Conservation (phyloP, 83 land plant species). For the Diphasiastrum complanatum region DNA sequence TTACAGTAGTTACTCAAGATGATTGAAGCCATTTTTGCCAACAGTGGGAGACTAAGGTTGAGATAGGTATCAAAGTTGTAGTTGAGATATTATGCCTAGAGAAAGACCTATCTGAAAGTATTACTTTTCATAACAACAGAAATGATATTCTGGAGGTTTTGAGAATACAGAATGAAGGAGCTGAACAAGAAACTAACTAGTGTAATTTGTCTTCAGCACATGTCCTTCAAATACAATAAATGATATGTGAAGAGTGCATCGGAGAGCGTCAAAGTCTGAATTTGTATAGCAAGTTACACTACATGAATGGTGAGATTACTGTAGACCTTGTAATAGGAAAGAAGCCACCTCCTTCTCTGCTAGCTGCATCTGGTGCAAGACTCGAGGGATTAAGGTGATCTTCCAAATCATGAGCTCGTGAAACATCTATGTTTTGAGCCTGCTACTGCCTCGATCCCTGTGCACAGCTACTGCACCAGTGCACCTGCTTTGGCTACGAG, state of each 20-base stretch:
- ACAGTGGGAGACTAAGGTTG: slow-evolving; percentile 60
- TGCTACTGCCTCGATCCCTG: no score
- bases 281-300: slow-evolving; percentile 66
- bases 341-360: slow-evolving; percentile 74
- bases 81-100: slow-evolving; percentile 23
- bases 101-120: slow-evolving; percentile 28
- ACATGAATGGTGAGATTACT: slow-evolving; percentile 58
- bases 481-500: no score
- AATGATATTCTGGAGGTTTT: not conserved
- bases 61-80: slow-evolving; percentile 50
- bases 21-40: slow-evolving; percentile 79
- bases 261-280: slow-evolving; percentile 82
- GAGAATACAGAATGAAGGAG: not conserved
- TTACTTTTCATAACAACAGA: slow-evolving; percentile 27
- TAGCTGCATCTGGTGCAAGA: slow-evolving; percentile 45
- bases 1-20: slow-evolving; percentile 54
- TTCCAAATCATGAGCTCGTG: slow-evolving; percentile 79
- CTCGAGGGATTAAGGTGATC: slow-evolving; percentile 61
- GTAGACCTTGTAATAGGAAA: slow-evolving; percentile 75
- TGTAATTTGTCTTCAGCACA: slow-evolving; percentile 7
- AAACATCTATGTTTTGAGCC: slow-evolving; percentile 41
- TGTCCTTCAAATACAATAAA: slow-evolving; percentile 16
- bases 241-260: slow-evolving; percentile 79
- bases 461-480: no score
- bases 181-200: no score